Evolutionary conservation across 202 grass and related monocot species (phyloP), one percentile per base, ranked within the genome.

Genomic region (Zoysia matrella): DNA sequence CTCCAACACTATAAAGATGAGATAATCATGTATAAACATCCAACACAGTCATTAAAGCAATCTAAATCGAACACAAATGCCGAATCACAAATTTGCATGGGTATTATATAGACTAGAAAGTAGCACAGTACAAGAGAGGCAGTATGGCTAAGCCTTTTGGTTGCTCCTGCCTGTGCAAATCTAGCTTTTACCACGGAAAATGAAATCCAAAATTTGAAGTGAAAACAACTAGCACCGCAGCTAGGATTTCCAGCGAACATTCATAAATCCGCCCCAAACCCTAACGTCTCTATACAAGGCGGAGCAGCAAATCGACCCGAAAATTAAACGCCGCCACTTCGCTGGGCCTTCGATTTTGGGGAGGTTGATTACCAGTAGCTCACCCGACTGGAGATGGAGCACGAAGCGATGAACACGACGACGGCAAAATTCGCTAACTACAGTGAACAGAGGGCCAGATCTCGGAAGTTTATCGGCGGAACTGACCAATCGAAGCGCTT

Each of bases 1-100:
- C 65, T 89, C 73, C 90, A 91, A 13, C 75, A 72, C 81, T 92
- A 69, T 36, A 82, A 83, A 80, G 80, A 76, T 62, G 55, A 60
- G 49, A 84, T 13, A 62, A 46, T 36, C 4, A 53, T 47, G 46
- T 18, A 49, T 30, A 30, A 30, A 30, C 22, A 30, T 30, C 22
- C 52, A 7, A 16, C 60, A 61, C 54, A 73, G 58, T 67, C 67
- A 61, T 48, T 66, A 7, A 11, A 53, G 78, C 8, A 72, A 67
- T 85, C 62, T 15, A 85, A 89, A 73, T 60, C 0, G 18, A 73
- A 72, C 9, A 72, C 8, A 60, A 60, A 72, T 72, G 39, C 36
- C 49, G 58, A 22, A 61, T 0, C 8, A 61, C 10, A 61, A 36
- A 47, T 15, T 36, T 52, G 66, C 13, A 6, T 18, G 9, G 5